These are phyloP conservation scores for Lupinus albus DNA, from an alignment of 306 rosid genomes.

Conservation along the genomic window DNA sequence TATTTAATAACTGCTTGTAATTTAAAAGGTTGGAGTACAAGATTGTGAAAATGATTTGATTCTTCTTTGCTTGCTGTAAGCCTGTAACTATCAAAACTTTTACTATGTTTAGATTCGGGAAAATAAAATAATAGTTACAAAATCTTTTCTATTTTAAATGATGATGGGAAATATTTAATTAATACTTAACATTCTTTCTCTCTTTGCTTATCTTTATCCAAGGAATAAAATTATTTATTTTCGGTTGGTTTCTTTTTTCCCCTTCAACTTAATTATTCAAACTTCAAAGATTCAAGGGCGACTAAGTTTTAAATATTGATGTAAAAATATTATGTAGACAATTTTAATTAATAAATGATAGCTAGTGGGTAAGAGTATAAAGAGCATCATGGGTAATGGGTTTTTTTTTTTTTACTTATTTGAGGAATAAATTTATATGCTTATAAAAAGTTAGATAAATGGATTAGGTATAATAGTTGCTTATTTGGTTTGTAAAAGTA, in stretches of 20 bases:
- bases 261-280: background rate
- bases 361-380: background rate
- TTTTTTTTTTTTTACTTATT: too few relatives aligned
- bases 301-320: background rate
- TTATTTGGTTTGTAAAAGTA: background rate
- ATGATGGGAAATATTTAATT: background rate
- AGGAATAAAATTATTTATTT: background rate
- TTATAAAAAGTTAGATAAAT: too few relatives aligned
- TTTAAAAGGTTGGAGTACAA: background rate
- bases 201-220: background rate
- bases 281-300: background rate
- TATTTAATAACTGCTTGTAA: background rate
- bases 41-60: constrained; percentile 1
- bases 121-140: background rate
- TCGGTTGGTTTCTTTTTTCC: background rate
- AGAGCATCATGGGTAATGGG: too few relatives aligned
- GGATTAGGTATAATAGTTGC: background rate
- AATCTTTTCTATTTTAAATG: background rate
- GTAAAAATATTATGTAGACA: background rate
- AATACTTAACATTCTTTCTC: background rate
- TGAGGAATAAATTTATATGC: too few relatives aligned
- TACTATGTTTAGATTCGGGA: constrained; percentile 6
- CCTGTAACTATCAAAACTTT: constrained; percentile 3
- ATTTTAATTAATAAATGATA: background rate
- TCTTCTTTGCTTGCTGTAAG: background rate